Evolutionary conservation across 371 early-diverging fungal species (phyloP), one percentile per base, ranked within the genome.

Genomic region (Mucor circinelloides): DNA sequence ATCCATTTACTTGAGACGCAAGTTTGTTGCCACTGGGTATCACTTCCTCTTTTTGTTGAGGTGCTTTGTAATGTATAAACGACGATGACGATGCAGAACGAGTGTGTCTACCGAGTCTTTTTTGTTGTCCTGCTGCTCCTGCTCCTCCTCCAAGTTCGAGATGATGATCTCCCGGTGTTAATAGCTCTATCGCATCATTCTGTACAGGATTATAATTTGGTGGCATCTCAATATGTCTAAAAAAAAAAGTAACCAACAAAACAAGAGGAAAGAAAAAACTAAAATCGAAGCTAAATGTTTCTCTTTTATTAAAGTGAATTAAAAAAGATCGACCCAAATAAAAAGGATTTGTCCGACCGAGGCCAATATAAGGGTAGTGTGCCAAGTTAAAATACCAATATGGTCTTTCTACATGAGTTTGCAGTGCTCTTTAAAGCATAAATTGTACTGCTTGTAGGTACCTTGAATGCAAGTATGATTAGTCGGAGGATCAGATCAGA

Each of bases 51-150:
- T 67, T 64, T 58, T 62, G 62, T 40, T 74, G 63, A 27, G 64
- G 70, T 48, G 68, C 70, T 72, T 63, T 70, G 44, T 76, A 82
- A 40, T 71, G 74, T 46, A 79, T 68, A 68, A 81, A 82, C 0
- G 80, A 82, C 1, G 80, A 74, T 1, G 70, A 64, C 25, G 78
- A 78, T 10, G 58, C 66, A 12, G 67, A 67, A 15, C 75, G 66
- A 17, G 57, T 32, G 67, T 78, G 78, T 48, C 70, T 61, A 8
- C 23, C 38, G n/a, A 44, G 60, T 10, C 31, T 42, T 42, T 50
- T 58, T 52, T 54, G 57, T 4, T 55, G 62, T 23, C 25, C 23
- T 56, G 56, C 13, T 46, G 23, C 21, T 30, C 46, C 46, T 46
- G 21, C 46, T 19, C 52, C 50, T 25, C 13, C 52, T 23, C 12